phyloP scores from a whole-genome alignment of 1,284 basidiomycete genomes.

The Cutaneotrichosporon cutaneum region DNA sequence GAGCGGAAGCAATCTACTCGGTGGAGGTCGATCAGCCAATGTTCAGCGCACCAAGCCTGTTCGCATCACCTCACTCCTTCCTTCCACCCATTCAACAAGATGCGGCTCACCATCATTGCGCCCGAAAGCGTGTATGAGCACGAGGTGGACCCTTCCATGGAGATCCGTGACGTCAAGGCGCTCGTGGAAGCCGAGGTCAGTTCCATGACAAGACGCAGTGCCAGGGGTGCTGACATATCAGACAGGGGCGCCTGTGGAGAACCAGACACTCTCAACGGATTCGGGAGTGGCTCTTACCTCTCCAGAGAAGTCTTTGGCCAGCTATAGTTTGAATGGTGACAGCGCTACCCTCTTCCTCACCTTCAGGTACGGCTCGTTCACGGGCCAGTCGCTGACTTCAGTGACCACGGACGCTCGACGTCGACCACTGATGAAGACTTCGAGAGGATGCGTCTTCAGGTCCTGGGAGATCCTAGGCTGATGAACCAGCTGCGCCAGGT shows the following conservation, averaged over 20 bases:
- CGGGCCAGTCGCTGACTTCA: not conserved
- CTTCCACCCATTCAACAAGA: constrained; percentile 44
- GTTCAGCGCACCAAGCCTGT: not conserved
- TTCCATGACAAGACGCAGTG: not conserved
- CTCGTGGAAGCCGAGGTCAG: constrained; percentile 84
- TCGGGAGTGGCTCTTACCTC: constrained; percentile 40
- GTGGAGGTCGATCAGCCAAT: constrained; percentile 17
- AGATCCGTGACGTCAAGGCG: constrained; percentile 82
- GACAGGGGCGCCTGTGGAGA: constrained; percentile 33
- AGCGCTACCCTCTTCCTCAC: constrained; percentile 45
- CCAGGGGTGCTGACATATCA: constrained; percentile 14
- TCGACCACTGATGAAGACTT: constrained; percentile 66
- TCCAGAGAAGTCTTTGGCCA: constrained; percentile 33
- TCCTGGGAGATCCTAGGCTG: constrained; percentile 76
- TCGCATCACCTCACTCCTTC: not conserved
- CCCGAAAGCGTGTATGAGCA: constrained; percentile 70
- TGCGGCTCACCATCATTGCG: constrained; percentile 78
- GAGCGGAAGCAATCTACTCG: not conserved
- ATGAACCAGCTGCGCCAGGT: constrained; percentile 74
- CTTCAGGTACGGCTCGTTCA: constrained; percentile 45
- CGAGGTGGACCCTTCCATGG: constrained; percentile 83
- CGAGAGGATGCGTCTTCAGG: constrained; percentile 84
- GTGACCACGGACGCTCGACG: constrained; percentile 59
- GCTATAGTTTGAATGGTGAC: constrained; percentile 41
- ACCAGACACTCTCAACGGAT: constrained; percentile 39